Percentiles rank a stretch among this genome's conserved stretches.
These are phyloP conservation scores for Lodderomyces elongisporus DNA, from an alignment of 1,139 yeast species.

Conservation along the genomic window DNA sequence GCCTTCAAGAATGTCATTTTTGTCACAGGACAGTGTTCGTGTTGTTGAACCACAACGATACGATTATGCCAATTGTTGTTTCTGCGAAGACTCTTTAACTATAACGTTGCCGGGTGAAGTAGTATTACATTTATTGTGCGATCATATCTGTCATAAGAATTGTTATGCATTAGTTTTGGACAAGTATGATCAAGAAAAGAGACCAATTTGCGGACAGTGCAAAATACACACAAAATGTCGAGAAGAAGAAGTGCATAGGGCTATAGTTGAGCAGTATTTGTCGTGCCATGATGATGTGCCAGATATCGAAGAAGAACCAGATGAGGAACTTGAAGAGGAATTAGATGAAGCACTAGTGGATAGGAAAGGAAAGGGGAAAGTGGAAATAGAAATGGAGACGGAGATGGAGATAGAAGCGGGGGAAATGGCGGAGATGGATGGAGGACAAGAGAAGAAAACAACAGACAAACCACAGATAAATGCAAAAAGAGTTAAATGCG, in stretches of 20 bases:
- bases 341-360: neutral
- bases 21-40: no score
- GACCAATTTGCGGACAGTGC: constrained; percentile 18
- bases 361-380: neutral
- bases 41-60: constrained; percentile 2
- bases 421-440: neutral
- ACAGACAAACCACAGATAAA: neutral
- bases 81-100: constrained; percentile 23
- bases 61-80: constrained; percentile 19
- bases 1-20: no score
- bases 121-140: constrained; percentile 23
- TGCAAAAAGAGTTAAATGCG: no score
- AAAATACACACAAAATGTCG: constrained; percentile 6
- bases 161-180: constrained; percentile 17
- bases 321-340: neutral
- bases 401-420: neutral
- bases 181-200: constrained; percentile 9
- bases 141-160: constrained; percentile 27
- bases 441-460: neutral
- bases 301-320: no score
- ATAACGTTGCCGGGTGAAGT: constrained; percentile 19
- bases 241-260: constrained; percentile 6
- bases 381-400: neutral
- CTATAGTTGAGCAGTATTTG: constrained; percentile 2
- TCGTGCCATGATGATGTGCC: no score